These are phyloP conservation scores for Lentinus brumalis DNA, from an alignment of 768 basidiomycete species.

Conservation along the genomic window DNA sequence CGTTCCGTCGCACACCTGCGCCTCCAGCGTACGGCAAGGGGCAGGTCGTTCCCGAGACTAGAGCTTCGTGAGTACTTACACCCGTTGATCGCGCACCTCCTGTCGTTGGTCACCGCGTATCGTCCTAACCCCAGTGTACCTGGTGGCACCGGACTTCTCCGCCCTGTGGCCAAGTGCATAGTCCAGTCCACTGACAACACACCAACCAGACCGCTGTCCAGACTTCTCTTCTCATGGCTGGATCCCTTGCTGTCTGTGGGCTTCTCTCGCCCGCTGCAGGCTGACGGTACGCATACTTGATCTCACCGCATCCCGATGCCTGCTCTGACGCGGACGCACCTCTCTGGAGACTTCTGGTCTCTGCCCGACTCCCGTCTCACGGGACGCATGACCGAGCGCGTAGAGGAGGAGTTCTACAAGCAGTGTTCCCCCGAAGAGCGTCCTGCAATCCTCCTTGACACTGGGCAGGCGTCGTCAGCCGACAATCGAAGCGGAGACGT, in stretches of 20 bases:
- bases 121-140: not conserved
- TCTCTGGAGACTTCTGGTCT: constrained; percentile 51
- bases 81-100: not conserved
- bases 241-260: constrained; percentile 57
- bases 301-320: not conserved
- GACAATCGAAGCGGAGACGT: not conserved
- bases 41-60: constrained; percentile 44
- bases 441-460: constrained; percentile 29
- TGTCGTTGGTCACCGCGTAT: not conserved
- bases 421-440: constrained; percentile 53
- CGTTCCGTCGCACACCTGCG: constrained; percentile 46
- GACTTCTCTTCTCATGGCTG: constrained; percentile 54
- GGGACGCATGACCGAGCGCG: constrained; percentile 38
- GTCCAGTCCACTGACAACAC: not conserved
- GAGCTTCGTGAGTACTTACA: constrained; percentile 31
- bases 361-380: constrained; percentile 45
- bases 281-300: constrained; percentile 44
- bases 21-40: constrained; percentile 52
- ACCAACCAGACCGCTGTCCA: constrained; percentile 42
- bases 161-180: not conserved
- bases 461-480: not conserved
- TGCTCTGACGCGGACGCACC: not conserved
- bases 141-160: not conserved
- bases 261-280: constrained; percentile 56
- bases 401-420: constrained; percentile 50